These are phyloP conservation scores for Marasmius tenuissimus DNA, from an alignment of 1,284 basidiomycete species.

Conservation along the genomic window DNA sequence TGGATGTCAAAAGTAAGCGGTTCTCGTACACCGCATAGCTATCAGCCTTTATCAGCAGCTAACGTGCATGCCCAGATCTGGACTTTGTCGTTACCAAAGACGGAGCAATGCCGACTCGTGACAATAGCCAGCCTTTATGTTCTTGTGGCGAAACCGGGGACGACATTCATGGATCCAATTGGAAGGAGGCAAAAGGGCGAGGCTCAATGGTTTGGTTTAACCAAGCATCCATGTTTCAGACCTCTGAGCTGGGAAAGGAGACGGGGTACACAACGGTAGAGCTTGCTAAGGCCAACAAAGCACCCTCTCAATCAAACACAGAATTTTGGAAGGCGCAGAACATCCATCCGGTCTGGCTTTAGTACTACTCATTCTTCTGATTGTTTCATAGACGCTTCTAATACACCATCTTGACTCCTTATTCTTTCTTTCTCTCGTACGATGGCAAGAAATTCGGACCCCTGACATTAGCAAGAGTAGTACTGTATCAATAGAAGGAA, in stretches of 20 bases:
- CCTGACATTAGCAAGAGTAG: no score
- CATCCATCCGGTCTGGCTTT: no score
- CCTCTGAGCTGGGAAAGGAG: slow-evolving; percentile 12
- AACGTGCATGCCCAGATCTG: background rate
- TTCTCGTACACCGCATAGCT: no score
- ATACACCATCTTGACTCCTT: no score
- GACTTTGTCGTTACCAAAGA: background rate
- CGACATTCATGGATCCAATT: background rate
- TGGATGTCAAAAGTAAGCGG: slow-evolving; percentile 25
- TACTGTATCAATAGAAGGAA: no score
- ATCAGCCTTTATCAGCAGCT: background rate
- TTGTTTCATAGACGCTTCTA: no score
- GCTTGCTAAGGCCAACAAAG: background rate
- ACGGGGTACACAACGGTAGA: background rate
- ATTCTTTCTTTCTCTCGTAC: no score
- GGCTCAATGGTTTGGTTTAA: slow-evolving; percentile 17
- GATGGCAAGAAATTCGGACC: no score
- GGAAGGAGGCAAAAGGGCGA: slow-evolving; percentile 9
- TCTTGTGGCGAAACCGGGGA: background rate
- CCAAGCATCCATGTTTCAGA: slow-evolving; percentile 23
- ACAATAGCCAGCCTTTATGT: background rate
- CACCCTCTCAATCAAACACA: no score
- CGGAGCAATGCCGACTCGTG: background rate
- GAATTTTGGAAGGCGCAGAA: no score
- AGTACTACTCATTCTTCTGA: no score